Percentiles rank a stretch among this genome's conserved stretches.
Conservation (phyloP, 2,329 filamentous ascomycete species). For the Apiospora koreana region DNA sequence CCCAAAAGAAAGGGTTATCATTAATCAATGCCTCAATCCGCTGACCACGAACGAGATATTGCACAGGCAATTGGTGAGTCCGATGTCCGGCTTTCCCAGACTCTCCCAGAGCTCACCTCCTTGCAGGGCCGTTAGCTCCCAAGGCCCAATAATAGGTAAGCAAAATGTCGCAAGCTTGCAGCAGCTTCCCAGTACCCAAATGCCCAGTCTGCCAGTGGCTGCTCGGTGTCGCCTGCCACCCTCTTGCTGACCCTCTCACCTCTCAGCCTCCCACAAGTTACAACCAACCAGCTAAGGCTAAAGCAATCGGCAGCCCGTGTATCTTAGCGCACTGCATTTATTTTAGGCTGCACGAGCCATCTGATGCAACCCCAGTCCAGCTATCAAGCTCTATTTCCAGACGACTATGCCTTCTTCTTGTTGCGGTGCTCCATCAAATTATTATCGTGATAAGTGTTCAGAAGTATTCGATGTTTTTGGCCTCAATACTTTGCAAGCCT, state of each 20-base stretch:
- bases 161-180: background rate
- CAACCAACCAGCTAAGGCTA: too few relatives aligned
- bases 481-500: background rate
- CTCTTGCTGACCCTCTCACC: too few relatives aligned
- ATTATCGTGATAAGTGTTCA: constrained; percentile 8
- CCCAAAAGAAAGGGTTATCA: too few relatives aligned
- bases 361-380: constrained; percentile 4
- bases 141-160: background rate
- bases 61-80: background rate
- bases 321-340: background rate
- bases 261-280: too few relatives aligned
- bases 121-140: background rate
- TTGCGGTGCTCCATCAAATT: constrained; percentile 4
- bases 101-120: background rate
- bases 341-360: constrained; percentile 6
- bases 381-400: background rate
- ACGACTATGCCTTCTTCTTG: constrained; percentile 1
- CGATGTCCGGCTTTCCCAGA: constrained; percentile 4
- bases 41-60: background rate
- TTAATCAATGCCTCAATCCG: background rate
- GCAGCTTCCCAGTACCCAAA: background rate
- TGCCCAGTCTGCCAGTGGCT: background rate
- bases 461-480: constrained; percentile 3
- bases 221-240: too few relatives aligned
- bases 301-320: background rate